Base-by-base conservation (phyloP, 306 rosid genomes). In the Castanea sativa region DNA sequence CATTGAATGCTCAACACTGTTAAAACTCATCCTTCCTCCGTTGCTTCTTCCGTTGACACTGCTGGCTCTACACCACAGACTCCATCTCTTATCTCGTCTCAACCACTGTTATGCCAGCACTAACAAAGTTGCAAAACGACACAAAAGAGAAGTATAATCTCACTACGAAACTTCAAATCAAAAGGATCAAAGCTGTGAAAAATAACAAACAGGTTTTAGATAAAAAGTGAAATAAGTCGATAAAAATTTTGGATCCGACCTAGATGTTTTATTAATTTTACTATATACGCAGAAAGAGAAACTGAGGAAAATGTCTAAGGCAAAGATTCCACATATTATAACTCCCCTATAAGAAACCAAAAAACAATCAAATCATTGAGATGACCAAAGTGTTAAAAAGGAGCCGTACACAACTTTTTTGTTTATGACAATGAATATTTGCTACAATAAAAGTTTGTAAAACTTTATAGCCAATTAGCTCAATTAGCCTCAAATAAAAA, bases 241-340 rank as follows among this genome's bases (percentile, higher is more conserved):
- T 29, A 29, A 0, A 29, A 29, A 75, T 33, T 82, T 85, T 80
- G 86, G 88, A 88, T 83, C 86, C 92, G 80, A 78, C 82, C 76
- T 38, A 33, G 64, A 33, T 81, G 87, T 83, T 83, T 79, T 38
- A 38, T 4, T 38, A 38, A 38, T 38, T 38, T 38, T 38, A 38
- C 43, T 38, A 38, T 38, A 4, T 71, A 83, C 70, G 52, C 8
- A 55, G 58, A 25, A 82, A 29, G 58, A 81, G 73, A 43, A 76
- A 57, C 32, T 7, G 56, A 77, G 63, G 73, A 76, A 80, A 60
- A 69, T 64, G 58, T 75, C 38, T 65, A 6, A 38, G 11, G 73
- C 72, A 38, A 83, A 82, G 87, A 92, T 82, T 87, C 92, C 84
- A 55, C 70, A n/a, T n/a, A n/a, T n/a, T 43, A 82, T 71, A 56